Evolutionary conservation across 2,329 filamentous ascomycete species (phyloP).

Genomic region (Fusarium succisae): DNA sequence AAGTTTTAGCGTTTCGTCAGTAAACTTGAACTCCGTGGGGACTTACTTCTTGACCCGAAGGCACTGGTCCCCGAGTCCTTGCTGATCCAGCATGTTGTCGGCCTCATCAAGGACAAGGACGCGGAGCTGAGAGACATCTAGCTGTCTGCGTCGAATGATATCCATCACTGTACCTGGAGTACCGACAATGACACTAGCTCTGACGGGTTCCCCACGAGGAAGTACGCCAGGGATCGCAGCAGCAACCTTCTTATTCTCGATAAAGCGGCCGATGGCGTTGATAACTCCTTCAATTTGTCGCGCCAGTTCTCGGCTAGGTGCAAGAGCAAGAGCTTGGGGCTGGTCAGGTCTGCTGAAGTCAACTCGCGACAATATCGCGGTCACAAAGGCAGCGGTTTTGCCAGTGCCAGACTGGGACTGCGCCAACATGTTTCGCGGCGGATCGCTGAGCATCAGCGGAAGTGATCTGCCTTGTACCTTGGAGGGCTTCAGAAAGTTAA

Average conservation of each 20-base stretch:
- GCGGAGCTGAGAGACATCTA: slow-evolving; percentile 77
- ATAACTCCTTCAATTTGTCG: slow-evolving; percentile 93
- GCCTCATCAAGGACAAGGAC: slow-evolving; percentile 95
- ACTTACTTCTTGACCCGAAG: slow-evolving; percentile 82
- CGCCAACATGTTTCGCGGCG: slow-evolving; percentile 93
- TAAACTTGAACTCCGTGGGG: not conserved
- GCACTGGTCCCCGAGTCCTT: slow-evolving; percentile 95
- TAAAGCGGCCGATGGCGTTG: slow-evolving; percentile 83
- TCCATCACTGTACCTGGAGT: slow-evolving; percentile 95
- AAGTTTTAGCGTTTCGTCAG: slow-evolving; percentile 43
- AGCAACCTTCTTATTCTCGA: slow-evolving; percentile 77
- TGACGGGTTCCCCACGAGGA: slow-evolving; percentile 73
- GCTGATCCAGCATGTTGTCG: slow-evolving; percentile 98
- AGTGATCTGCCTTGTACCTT: slow-evolving; percentile 98
- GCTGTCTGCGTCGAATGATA: slow-evolving; percentile 77
- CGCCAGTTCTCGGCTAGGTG: slow-evolving; percentile 92
- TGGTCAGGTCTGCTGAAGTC: slow-evolving; percentile 73
- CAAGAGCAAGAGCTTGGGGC: slow-evolving; percentile 89
- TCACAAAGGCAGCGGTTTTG: slow-evolving; percentile 96
- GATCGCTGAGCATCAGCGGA: slow-evolving; percentile 85
- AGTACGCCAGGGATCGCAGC: slow-evolving; percentile 85
- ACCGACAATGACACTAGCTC: slow-evolving; percentile 85
- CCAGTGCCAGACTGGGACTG: slow-evolving; percentile 99
- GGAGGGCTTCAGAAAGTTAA: slow-evolving; percentile 94
- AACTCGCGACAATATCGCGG: slow-evolving; percentile 88